These are phyloP conservation scores for Fusarium sp. DNA, from an alignment of 2,329 filamentous ascomycete species.

Conservation along the genomic window DNA sequence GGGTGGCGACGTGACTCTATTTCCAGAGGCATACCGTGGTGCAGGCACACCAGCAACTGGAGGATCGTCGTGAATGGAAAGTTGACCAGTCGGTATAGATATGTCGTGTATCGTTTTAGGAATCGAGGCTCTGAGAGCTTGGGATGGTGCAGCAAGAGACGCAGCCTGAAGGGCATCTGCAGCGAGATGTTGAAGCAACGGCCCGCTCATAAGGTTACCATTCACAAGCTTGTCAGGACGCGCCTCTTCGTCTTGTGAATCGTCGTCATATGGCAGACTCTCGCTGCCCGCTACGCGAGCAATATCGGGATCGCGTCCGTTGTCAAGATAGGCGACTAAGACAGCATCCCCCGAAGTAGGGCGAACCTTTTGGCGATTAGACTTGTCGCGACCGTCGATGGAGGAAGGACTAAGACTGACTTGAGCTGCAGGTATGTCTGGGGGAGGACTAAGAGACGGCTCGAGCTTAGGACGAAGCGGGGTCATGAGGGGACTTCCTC, in stretches of 20 bases:
- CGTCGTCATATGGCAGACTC: conserved; percentile 59
- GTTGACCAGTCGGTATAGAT: conserved; percentile 43
- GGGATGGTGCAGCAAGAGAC: conserved; percentile 15
- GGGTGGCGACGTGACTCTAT: conserved; percentile 37
- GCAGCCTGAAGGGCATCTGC: conserved; percentile 47
- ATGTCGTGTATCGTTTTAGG: conserved; percentile 43
- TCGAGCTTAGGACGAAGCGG: conserved; percentile 48
- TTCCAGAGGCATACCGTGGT: conserved; percentile 18
- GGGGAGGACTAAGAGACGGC: conserved; percentile 47
- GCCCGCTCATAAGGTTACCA: conserved; percentile 34
- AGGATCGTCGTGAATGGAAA: conserved; percentile 50
- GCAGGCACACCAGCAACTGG: conserved; percentile 7
- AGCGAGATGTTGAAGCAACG: conserved; percentile 46
- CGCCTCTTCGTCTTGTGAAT: conserved; percentile 37
- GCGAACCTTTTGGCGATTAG: conserved; percentile 62
- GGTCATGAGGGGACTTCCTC: conserved; percentile 54
- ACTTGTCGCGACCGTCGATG: conserved; percentile 56
- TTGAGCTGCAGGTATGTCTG: conserved; percentile 50
- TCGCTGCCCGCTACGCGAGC: conserved; percentile 64
- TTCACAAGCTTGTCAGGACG: conserved; percentile 22
- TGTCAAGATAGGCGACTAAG: conserved; percentile 70
- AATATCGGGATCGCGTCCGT: conserved; percentile 71
- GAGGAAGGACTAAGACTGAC: conserved; percentile 48
- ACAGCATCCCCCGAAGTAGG: conserved; percentile 71
- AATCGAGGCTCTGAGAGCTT: conserved; percentile 18